These are phyloP conservation scores for Ceratobasidium sp. DNA, from an alignment of 1,284 basidiomycete species.

Conservation along the genomic window DNA sequence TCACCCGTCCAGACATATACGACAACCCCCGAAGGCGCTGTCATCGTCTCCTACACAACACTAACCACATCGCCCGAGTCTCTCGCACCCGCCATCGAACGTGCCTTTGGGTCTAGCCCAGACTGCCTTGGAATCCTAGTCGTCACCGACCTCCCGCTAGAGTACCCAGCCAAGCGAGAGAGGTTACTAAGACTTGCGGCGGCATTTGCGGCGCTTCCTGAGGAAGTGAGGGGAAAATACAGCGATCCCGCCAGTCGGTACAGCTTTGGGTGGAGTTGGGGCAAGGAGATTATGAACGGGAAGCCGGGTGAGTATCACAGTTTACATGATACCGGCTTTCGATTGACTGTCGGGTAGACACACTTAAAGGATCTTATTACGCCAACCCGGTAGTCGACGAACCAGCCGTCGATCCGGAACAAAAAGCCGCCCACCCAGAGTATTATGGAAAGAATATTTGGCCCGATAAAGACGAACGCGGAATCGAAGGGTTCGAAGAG, in stretches of 20 bases:
- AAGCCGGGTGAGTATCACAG: conserved; percentile 68
- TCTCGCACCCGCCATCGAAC: conserved; percentile 63
- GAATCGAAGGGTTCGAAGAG: conserved; percentile 75
- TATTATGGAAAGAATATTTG: conserved; percentile 82
- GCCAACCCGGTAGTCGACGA: conserved; percentile 79
- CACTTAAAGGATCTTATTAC: conserved; percentile 88
- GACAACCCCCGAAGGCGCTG: conserved; percentile 57
- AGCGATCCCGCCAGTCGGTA: conserved; percentile 70
- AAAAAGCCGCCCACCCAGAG: conserved; percentile 68
- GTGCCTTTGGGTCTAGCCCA: conserved; percentile 78
- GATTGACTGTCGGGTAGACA: conserved; percentile 57
- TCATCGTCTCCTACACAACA: conserved; percentile 71
- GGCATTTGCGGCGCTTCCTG: conserved; percentile 72
- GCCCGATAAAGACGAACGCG: conserved; percentile 66
- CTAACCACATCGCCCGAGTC: conserved; percentile 65
- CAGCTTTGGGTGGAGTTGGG: conserved; percentile 92
- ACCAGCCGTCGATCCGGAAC: conserved; percentile 62
- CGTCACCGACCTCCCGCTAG: conserved; percentile 74
- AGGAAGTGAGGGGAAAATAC: conserved; percentile 68
- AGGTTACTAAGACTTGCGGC: conserved; percentile 73
- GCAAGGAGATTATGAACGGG: conserved; percentile 96
- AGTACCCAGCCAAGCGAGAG: conserved; percentile 68
- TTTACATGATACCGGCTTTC: no score
- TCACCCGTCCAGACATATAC: conserved; percentile 13
- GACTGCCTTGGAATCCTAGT: conserved; percentile 80